Conservation (phyloP, 2,329 filamentous ascomycete species). For the Sclerotiophoma versabilis region DNA sequence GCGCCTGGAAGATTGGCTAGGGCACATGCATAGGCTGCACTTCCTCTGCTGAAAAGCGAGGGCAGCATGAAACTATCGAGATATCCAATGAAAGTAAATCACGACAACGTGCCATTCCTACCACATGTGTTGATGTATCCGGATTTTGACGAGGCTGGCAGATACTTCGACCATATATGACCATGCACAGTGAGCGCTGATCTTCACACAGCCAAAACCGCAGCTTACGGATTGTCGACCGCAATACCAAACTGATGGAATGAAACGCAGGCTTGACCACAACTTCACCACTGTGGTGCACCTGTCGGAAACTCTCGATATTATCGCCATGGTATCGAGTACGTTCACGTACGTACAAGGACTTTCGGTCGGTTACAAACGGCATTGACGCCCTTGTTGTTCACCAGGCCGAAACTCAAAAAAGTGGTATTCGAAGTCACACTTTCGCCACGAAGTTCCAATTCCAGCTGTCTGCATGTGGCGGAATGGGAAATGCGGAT, state of each 20-base stretch:
- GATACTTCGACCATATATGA: neutral
- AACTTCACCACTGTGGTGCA: neutral
- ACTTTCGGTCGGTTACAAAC: neutral
- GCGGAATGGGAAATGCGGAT: too few relatives aligned
- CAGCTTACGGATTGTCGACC: too few relatives aligned
- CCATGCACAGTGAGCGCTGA: too few relatives aligned
- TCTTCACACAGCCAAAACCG: too few relatives aligned
- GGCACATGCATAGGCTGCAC: constrained; percentile 21
- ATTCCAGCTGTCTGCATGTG: too few relatives aligned
- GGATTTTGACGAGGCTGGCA: neutral
- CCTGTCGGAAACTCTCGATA: neutral
- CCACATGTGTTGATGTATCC: neutral
- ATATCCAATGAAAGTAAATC: constrained; percentile 26
- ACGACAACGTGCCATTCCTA: neutral
- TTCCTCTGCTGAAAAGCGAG: constrained; percentile 30
- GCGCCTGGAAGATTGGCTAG: constrained; percentile 23
- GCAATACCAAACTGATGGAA: neutral
- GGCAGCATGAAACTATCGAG: constrained; percentile 19
- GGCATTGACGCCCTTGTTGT: too few relatives aligned
- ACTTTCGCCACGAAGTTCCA: too few relatives aligned
- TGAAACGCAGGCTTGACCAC: neutral
- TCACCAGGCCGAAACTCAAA: too few relatives aligned
- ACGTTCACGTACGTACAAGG: neutral
- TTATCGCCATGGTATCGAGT: neutral
- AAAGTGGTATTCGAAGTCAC: too few relatives aligned